Evolutionary conservation across 1,284 basidiomycete genomes (phyloP).

Genomic region (Sutorius eximius): DNA sequence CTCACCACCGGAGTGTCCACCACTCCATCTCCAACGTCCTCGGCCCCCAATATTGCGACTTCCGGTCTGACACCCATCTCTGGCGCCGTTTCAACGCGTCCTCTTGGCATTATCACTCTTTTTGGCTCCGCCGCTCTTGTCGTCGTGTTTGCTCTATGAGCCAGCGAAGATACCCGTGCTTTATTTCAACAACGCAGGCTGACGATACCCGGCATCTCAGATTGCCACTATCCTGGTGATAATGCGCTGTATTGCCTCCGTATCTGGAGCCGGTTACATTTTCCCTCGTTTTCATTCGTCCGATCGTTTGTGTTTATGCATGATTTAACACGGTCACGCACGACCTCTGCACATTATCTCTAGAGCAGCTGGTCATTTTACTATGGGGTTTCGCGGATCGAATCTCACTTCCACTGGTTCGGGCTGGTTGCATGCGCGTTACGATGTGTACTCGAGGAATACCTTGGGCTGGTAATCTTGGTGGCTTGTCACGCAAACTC

Average conservation of each 20-base stretch:
- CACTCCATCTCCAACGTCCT: constrained; percentile 12
- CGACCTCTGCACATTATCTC: constrained; percentile 11
- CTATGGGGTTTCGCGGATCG: constrained; percentile 4
- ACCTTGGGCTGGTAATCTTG: constrained; percentile 7
- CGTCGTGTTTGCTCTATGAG: constrained; percentile 20
- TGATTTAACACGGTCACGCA: constrained; percentile 15
- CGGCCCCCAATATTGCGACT: constrained; percentile 49
- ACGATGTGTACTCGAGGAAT: constrained; percentile 1
- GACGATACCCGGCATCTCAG: constrained; percentile 15
- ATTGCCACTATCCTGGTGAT: constrained; percentile 29
- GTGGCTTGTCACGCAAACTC: constrained; percentile 4
- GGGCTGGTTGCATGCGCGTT: constrained; percentile 6
- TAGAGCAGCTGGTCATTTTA: constrained; percentile 10
- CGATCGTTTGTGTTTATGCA: constrained; percentile 16
- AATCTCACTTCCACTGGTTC: constrained; percentile 15
- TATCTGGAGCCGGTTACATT: constrained; percentile 13
- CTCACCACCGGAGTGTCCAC: not conserved
- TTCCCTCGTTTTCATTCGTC: constrained; percentile 1
- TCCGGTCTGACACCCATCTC: constrained; percentile 43
- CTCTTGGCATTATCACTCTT: constrained; percentile 17
- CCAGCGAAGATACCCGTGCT: constrained; percentile 3
- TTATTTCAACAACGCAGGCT: constrained; percentile 1
- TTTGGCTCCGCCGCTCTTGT: constrained; percentile 17
- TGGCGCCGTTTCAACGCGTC: constrained; percentile 21
- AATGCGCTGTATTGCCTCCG: not conserved